Percentiles rank a stretch among this genome's conserved stretches.
phyloP scores from a whole-genome alignment of 495 filamentous ascomycete species.

The Penicillium manginii region DNA sequence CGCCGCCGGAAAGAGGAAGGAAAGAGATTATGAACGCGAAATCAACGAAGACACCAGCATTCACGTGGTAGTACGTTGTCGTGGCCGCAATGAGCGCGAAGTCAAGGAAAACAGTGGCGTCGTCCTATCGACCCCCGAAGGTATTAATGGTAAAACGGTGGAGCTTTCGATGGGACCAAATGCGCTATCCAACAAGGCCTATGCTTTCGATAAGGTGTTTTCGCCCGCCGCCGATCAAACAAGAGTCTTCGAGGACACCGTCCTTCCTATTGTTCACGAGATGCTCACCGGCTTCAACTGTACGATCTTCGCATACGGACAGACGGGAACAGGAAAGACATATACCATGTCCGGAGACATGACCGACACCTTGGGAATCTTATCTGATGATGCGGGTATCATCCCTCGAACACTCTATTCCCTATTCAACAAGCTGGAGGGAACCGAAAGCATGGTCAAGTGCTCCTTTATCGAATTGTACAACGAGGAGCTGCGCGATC shows the following conservation, averaged over 20 bases:
- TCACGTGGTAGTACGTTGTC: constrained; percentile 92
- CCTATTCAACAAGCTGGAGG: constrained; percentile 82
- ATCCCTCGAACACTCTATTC: constrained; percentile 87
- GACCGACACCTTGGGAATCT: constrained; percentile 78
- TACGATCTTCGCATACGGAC: constrained; percentile 97
- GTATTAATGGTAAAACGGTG: constrained; percentile 78
- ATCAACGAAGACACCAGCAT: constrained; percentile 88
- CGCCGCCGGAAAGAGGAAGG: constrained; percentile 70
- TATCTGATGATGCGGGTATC: constrained; percentile 91
- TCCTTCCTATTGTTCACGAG: constrained; percentile 90
- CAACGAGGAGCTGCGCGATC: constrained; percentile 92
- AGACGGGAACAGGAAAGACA: constrained; percentile 97
- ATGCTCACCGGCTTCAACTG: constrained; percentile 97
- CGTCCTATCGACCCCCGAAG: constrained; percentile 78
- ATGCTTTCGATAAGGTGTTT: constrained; percentile 96
- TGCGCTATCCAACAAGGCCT: constrained; percentile 92
- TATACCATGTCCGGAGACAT: constrained; percentile 99
- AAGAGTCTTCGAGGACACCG: constrained; percentile 93
- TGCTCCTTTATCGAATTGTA: constrained; percentile 99
- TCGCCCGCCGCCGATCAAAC: constrained; percentile 92
- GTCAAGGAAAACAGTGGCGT: constrained; percentile 91
- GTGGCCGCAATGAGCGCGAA: constrained; percentile 90
- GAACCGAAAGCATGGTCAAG: constrained; percentile 87
- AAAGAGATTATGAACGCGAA: constrained; percentile 77
- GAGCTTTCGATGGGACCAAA: constrained; percentile 91